These are phyloP conservation scores for Pouteria campechiana DNA, from an alignment of 179 eudicot genomes.

Conservation along the genomic window DNA sequence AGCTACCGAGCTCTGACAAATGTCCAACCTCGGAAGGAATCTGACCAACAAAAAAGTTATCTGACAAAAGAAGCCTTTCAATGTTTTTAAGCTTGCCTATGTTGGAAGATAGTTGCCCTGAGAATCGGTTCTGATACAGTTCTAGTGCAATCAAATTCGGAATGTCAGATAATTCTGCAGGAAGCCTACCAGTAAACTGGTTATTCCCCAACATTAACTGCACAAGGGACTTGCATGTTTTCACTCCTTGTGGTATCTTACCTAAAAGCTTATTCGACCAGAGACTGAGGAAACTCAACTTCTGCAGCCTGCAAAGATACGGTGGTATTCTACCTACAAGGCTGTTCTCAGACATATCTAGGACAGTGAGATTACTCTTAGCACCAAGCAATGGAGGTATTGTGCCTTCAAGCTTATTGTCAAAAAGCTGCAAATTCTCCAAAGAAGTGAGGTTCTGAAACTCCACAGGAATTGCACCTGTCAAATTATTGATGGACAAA, in stretches of 20 bases:
- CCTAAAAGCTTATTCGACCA: constrained; percentile 42
- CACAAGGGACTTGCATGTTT: constrained; percentile 30
- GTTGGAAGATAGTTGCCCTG: constrained; percentile 32
- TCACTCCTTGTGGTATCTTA: constrained; percentile 32
- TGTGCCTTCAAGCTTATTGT: constrained; percentile 29
- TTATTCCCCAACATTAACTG: constrained; percentile 46
- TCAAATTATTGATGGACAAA: constrained; percentile 40
- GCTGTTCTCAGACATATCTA: constrained; percentile 33
- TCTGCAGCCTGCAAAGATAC: constrained; percentile 26
- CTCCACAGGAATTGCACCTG: constrained; percentile 30
- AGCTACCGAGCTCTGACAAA: constrained; percentile 29
- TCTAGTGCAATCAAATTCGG: constrained; percentile 43
- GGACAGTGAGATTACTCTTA: constrained; percentile 28
- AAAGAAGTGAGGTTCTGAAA: constrained; percentile 29
- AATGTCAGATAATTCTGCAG: constrained; percentile 24
- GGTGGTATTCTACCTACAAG: constrained; percentile 35
- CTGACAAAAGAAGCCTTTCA: constrained; percentile 30
- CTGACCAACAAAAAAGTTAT: constrained; percentile 30
- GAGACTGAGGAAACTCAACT: constrained; percentile 34
- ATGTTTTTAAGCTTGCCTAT: constrained; percentile 26
- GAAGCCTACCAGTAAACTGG: constrained; percentile 33
- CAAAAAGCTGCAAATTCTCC: constrained; percentile 38
- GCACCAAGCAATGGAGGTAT: constrained; percentile 40
- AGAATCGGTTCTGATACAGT: constrained; percentile 29
- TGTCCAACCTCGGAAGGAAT: constrained; percentile 41